Base-by-base conservation (phyloP, 2,329 filamentous ascomycete species). In the Cladophialophora immunda region DNA sequence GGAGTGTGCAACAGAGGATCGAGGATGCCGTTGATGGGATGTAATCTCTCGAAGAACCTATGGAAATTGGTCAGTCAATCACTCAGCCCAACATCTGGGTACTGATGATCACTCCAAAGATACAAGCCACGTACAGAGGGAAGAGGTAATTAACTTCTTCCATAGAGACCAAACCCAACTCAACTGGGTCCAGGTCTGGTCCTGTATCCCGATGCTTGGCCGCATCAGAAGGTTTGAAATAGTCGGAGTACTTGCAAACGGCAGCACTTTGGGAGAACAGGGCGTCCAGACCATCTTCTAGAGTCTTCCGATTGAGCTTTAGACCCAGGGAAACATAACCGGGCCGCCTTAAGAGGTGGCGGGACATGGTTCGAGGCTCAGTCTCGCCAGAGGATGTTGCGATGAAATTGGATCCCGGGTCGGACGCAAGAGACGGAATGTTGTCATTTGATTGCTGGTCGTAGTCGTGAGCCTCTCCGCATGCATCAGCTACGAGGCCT, bases 21-120 rank as follows among this genome's bases (percentile, higher is more conserved):
- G 1, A 77, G 70, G n/a, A 76, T 76, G 3, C 75, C 74, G 25
- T 75, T 76, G 3, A 76, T 66, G 3, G 73, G 72, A 63, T 76
- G 74, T 5, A 77, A 64, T 22, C 72, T 72, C 5, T 57, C 55
- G 58, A 75, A 77, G 56, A 76, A 76, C 5, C 75, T 77, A 38
- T 25, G 38, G 25, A n/a, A 52, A n/a, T 29, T 36, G 13, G 32
- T 34, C 32, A 34, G 32, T 34, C 32, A 34, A 34, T 34, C 32
- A 34, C 7, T 34, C 32, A 34, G 32, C 32, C 32, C 32, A 34
- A 7, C 32, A 34, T 34, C 32, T 34, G 4, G 32, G 32, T 34
- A 38, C 45, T 22, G 29, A 60, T 27, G 30, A n/a, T 17, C 15
- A 3, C 47, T 41, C 19, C 53, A 5, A 22, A 4, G 17, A 6